Conservation (phyloP, 768 basidiomycete species). For the Boletus sp. region DNA sequence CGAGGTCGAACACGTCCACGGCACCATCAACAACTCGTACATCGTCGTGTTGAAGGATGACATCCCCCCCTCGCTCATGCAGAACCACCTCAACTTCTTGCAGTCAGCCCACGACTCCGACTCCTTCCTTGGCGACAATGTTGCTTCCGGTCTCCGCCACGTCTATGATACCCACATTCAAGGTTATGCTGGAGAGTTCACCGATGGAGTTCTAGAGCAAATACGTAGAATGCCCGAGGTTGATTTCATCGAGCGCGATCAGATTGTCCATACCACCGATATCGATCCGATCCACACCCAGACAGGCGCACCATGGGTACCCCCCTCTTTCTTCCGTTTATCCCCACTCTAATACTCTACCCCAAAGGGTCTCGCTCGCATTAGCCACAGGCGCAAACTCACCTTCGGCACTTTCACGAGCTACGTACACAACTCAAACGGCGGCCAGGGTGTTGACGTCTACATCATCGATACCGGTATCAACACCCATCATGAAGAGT, state of each 20-base stretch:
- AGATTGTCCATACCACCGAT: conserved; percentile 72
- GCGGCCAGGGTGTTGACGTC: conserved; percentile 93
- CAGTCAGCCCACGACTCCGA: conserved; percentile 55
- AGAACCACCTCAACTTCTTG: conserved; percentile 80
- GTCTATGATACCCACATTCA: conserved; percentile 72
- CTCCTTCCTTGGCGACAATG: conserved; percentile 44
- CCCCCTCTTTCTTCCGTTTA: conserved; percentile 13
- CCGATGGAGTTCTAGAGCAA: conserved; percentile 60
- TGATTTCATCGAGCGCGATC: conserved; percentile 89
- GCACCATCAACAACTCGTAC: conserved; percentile 86
- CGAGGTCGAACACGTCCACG: conserved; percentile 59
- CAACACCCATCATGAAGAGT: conserved; percentile 80
- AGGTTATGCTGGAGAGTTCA: conserved; percentile 83
- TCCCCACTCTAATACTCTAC: conserved; percentile 11
- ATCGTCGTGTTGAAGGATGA: conserved; percentile 86
- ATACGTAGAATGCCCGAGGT: conserved; percentile 87
- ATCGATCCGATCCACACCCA: conserved; percentile 37
- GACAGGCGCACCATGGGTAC: conserved; percentile 82
- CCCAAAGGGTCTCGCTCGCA: conserved; percentile 89
- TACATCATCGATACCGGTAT: conserved; percentile 89
- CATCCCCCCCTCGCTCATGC: conserved; percentile 50
- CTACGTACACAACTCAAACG: conserved; percentile 67
- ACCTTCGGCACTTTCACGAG: conserved; percentile 77
- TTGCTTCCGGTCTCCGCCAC: conserved; percentile 58
- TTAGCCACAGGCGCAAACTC: conserved; percentile 81